These are phyloP conservation scores for Saturnispora galanensis DNA, from an alignment of 805 yeast species.

Conservation along the genomic window DNA sequence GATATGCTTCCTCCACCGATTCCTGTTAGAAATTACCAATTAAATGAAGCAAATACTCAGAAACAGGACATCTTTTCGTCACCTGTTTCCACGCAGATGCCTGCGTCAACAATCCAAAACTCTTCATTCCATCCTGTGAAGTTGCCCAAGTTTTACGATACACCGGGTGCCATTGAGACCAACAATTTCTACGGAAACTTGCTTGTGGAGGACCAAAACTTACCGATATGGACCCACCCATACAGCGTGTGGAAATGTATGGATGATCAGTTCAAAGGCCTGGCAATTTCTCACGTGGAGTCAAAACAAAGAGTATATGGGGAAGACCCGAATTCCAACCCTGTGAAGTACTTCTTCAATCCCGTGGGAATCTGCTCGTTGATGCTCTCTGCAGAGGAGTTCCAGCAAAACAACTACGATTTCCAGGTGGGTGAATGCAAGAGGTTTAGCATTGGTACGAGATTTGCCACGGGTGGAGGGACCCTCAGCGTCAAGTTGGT, in stretches of 20 bases:
- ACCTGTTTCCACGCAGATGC: conserved; percentile 14
- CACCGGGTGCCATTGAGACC: conserved; percentile 50
- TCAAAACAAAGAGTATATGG: conserved; percentile 59
- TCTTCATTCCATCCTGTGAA: conserved; percentile 64
- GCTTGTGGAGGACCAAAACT: conserved; percentile 52
- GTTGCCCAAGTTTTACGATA: conserved; percentile 38
- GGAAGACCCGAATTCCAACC: conserved; percentile 41
- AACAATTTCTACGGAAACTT: conserved; percentile 74
- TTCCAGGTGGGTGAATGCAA: conserved; percentile 25
- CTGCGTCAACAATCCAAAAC: conserved; percentile 20
- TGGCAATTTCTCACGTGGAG: conserved; percentile 58
- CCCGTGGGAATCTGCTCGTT: conserved; percentile 63
- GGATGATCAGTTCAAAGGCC: conserved; percentile 36
- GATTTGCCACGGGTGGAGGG: conserved; percentile 28
- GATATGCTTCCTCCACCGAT: conserved; percentile 15
- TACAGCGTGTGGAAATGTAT: conserved; percentile 59
- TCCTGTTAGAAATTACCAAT: conserved; percentile 19
- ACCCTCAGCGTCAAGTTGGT: conserved; percentile 43
- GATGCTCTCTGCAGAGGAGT: conserved; percentile 38
- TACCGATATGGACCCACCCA: conserved; percentile 77
- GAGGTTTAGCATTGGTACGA: conserved; percentile 25
- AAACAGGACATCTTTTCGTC: conserved; percentile 14
- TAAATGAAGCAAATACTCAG: not conserved
- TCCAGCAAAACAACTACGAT: conserved; percentile 18
- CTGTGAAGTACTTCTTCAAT: conserved; percentile 44